phyloP scores from a whole-genome alignment of 140 eudicot species.

The Anethum foeniculum region DNA sequence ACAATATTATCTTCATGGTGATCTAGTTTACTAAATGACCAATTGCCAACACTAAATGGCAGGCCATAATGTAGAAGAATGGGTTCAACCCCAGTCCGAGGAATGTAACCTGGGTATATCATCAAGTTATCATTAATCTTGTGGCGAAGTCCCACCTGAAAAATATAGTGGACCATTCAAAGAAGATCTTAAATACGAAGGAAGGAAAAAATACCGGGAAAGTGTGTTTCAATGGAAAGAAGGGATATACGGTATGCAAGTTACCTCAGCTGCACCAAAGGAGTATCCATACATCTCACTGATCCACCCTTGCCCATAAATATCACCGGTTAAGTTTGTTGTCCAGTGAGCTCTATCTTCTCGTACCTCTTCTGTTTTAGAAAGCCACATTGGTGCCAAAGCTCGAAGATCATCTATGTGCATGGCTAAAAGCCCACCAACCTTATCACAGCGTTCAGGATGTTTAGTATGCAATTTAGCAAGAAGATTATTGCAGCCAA shows the following conservation, averaged over 20 bases:
- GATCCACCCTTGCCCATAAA: slow-evolving; percentile 90
- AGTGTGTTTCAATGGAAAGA: background rate
- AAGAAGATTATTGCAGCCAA: slow-evolving; percentile 87
- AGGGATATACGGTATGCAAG: background rate
- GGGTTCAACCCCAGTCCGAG: slow-evolving; percentile 85
- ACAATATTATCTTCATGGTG: slow-evolving; percentile 81
- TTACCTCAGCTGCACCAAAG: slow-evolving; percentile 96
- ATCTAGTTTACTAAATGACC: slow-evolving; percentile 84
- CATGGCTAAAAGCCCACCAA: slow-evolving; percentile 92
- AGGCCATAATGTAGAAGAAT: slow-evolving; percentile 91
- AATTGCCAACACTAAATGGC: slow-evolving; percentile 83
- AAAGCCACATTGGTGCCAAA: slow-evolving; percentile 94
- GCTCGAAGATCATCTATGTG: slow-evolving; percentile 97
- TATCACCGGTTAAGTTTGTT: slow-evolving; percentile 88
- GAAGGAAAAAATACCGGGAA: background rate
- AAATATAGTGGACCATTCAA: slow-evolving; percentile 16
- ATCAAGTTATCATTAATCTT: slow-evolving; percentile 82
- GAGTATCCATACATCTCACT: slow-evolving; percentile 99
- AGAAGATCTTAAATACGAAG: background rate
- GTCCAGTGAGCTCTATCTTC: slow-evolving; percentile 94
- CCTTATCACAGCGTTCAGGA: slow-evolving; percentile 95
- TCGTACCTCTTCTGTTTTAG: slow-evolving; percentile 94
- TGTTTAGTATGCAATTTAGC: slow-evolving; percentile 80
- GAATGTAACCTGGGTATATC: slow-evolving; percentile 93
- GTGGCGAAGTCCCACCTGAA: slow-evolving; percentile 96